phyloP scores from a whole-genome alignment of 257 asterid species.

The Nicotiana knightiana region DNA sequence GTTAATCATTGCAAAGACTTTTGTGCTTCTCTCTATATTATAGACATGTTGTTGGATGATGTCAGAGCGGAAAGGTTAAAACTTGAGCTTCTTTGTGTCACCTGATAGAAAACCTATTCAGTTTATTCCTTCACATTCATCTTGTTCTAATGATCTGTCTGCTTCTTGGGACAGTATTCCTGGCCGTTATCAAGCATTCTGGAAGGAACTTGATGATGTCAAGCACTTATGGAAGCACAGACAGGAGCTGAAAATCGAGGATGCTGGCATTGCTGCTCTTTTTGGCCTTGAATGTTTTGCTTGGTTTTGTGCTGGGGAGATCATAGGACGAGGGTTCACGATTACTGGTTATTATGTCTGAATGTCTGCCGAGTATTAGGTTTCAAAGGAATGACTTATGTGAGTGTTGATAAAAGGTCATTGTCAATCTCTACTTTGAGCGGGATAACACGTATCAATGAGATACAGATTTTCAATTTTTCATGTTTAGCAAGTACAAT shows the following conservation, averaged over 20 bases:
- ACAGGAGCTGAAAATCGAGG: slow-evolving; percentile 22
- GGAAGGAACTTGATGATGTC: slow-evolving; percentile 21
- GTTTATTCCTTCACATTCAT: not conserved
- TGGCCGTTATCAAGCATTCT: slow-evolving; percentile 13
- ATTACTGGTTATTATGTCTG: slow-evolving; percentile 21
- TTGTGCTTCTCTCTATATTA: not conserved
- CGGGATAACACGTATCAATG: not conserved
- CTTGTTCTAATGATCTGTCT: not conserved
- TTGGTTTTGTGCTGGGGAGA: slow-evolving; percentile 30
- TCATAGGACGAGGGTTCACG: slow-evolving; percentile 25
- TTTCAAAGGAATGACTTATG: not conserved
- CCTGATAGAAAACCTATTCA: not conserved
- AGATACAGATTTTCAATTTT: not conserved
- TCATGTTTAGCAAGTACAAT: not conserved
- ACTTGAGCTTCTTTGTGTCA: not conserved
- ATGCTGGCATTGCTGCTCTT: slow-evolving; percentile 32
- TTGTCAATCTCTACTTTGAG: not conserved
- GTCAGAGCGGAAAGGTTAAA: not conserved
- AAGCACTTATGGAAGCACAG: slow-evolving; percentile 22
- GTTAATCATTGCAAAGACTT: not conserved
- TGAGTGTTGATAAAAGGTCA: not conserved
- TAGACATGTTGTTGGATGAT: not conserved
- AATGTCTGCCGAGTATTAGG: not conserved
- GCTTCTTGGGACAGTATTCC: slow-evolving; percentile 23
- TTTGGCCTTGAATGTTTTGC: slow-evolving; percentile 28